Evolutionary conservation across 2,329 filamentous ascomycete species (phyloP).

Genomic region (Aureobasidium musti): DNA sequence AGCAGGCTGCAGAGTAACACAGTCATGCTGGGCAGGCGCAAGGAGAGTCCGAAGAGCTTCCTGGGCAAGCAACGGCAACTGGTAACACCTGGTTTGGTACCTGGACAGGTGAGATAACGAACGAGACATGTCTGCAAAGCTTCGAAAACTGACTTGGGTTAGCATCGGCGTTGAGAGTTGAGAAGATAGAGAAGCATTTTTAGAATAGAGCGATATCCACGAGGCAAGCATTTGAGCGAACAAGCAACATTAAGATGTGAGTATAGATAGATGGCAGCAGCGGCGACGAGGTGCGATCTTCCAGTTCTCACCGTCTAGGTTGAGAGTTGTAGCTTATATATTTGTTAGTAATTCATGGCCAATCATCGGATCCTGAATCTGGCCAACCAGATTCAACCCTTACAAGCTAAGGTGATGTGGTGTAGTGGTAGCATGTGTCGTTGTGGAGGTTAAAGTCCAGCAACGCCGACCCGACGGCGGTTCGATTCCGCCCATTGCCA

Average conservation of each 20-base stretch:
- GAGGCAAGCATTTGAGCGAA: neutral
- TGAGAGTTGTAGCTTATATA: neutral
- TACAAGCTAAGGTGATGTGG: slow-evolving; percentile 26
- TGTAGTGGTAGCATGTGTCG: slow-evolving; percentile 29
- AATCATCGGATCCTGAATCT: slow-evolving; percentile 27
- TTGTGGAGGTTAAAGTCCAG: slow-evolving; percentile 24
- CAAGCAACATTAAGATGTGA: neutral
- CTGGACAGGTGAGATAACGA: slow-evolving; percentile 29
- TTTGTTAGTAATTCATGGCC: neutral
- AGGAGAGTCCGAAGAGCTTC: slow-evolving; percentile 78
- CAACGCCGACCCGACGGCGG: slow-evolving; percentile 30
- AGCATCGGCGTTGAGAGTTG: slow-evolving; percentile 10
- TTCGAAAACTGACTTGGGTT: neutral
- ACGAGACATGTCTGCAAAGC: neutral
- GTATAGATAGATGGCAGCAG: too few relatives aligned
- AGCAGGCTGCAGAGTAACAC: slow-evolving; percentile 80
- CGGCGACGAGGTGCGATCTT: too few relatives aligned
- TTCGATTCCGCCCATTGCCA: slow-evolving; percentile 31
- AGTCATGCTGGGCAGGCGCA: slow-evolving; percentile 72
- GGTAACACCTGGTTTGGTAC: slow-evolving; percentile 35
- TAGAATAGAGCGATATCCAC: slow-evolving; percentile 3
- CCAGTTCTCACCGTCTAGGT: too few relatives aligned
- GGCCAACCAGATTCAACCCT: slow-evolving; percentile 25
- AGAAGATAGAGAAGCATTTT: neutral
- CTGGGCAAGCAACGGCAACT: slow-evolving; percentile 73